A percentile compares a stretch with the other conserved stretches of the same genome.
Evolutionary conservation across 352 stramenopile species (phyloP).

Genomic region (Globisporangium cylindrosporum): DNA sequence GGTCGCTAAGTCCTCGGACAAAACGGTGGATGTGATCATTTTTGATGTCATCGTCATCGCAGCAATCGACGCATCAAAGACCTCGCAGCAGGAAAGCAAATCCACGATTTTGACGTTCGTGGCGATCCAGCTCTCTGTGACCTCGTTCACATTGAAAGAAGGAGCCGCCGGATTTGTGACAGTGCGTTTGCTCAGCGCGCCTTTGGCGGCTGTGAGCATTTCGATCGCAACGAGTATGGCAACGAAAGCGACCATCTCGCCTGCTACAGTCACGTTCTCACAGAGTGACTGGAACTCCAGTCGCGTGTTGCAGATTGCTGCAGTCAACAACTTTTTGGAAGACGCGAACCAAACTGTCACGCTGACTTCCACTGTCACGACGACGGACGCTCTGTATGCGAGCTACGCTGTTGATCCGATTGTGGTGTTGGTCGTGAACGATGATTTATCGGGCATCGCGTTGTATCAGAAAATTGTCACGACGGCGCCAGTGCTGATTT

Average conservation of each 20-base stretch:
- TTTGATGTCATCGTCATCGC: slow-evolving; percentile 40
- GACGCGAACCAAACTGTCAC: slow-evolving; percentile 28
- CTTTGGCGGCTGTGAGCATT: slow-evolving; percentile 29
- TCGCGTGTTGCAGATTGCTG: slow-evolving; percentile 33
- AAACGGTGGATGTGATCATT: slow-evolving; percentile 25
- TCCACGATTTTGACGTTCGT: slow-evolving; percentile 32
- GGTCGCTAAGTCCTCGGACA: slow-evolving; percentile 21
- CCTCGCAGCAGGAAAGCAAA: slow-evolving; percentile 28
- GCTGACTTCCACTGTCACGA: slow-evolving; percentile 26
- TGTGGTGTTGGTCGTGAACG: slow-evolving; percentile 46
- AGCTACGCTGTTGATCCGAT: slow-evolving; percentile 20
- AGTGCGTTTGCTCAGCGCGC: slow-evolving; percentile 41
- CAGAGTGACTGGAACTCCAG: slow-evolving; percentile 30
- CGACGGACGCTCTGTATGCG: slow-evolving; percentile 37
- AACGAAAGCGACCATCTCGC: slow-evolving; percentile 26
- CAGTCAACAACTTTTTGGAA: slow-evolving; percentile 55
- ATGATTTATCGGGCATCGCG: slow-evolving; percentile 43
- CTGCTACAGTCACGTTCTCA: slow-evolving; percentile 29
- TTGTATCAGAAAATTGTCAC: slow-evolving; percentile 39
- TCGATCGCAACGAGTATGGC: slow-evolving; percentile 30
- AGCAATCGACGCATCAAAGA: slow-evolving; percentile 32
- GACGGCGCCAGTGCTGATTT: slow-evolving; percentile 37
- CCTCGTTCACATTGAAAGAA: slow-evolving; percentile 46
- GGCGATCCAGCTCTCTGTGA: slow-evolving; percentile 34
- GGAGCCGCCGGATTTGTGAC: slow-evolving; percentile 17